Evolutionary conservation across 2,329 filamentous ascomycete genomes (phyloP), one percentile per base, ranked within the genome.

Genomic region (Pleoardoris graminearum): DNA sequence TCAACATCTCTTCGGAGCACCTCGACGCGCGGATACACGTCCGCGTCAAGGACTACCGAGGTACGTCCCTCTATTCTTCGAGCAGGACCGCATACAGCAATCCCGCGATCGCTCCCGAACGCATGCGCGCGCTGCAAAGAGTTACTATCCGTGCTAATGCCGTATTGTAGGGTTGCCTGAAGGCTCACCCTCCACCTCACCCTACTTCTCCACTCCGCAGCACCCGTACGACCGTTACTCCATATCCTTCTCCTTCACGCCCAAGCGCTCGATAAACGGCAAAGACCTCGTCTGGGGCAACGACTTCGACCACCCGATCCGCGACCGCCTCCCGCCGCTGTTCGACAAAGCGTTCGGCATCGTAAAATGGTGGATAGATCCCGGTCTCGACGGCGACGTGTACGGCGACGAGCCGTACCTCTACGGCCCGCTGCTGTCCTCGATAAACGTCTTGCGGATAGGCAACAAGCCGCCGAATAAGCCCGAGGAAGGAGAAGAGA

Each of bases 271-370:
- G 30, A 85, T 96, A 51, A 79, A 80, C 3, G 91, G 85, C 38
- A 74, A 83, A 22, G 86, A 95, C 57, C 79, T 99, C 2, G 85
- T 97, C 48, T 96, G 96, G 64, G 94, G 93, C 36, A 97, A 97
- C 72, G 91, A 97, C 78, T 97, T 97, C 70, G 92, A 96, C 67
- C 84, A 89, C 45, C 90, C 94, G 0, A 94, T 99, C 62, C 84
- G 91, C 25, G 88, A 96, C 69, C 84, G 86, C 14, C 79, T 99
- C 1, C 93, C 94, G 0, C 90, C 90, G 0, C 91, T 93, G 0
- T 96, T 96, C 74, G 85, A 85, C 68, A 87, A 90, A 8, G 92
- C 91, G 0, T 85, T 97, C 74, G 86, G 85, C 47, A 87, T 96
- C 37, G 90, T 96, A 23, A 90, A 89, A 63, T 95, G 90, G 88